Percentiles rank a stretch among this genome's conserved stretches.
Conservation (phyloP, 805 yeast genomes). For the Suhomyces prunicola region DNA sequence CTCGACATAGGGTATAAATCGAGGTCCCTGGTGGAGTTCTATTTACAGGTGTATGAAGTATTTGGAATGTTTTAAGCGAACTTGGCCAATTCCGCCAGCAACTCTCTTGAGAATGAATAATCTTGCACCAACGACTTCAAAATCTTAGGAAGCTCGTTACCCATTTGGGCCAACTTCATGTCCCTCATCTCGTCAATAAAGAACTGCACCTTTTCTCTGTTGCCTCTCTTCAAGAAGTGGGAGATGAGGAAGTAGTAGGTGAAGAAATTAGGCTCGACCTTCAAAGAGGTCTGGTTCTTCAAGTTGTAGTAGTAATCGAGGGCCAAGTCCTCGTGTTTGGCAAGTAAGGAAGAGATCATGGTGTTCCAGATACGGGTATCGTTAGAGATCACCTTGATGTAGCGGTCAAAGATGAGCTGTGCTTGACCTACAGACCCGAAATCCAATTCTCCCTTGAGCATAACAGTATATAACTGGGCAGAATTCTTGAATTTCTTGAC, state of each 20-base stretch:
- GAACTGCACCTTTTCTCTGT: constrained; percentile 29
- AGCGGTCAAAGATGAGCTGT: constrained; percentile 31
- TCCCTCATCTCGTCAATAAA: constrained; percentile 38
- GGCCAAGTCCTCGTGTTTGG: constrained; percentile 37
- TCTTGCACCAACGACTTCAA: constrained; percentile 17
- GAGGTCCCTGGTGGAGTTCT: not conserved
- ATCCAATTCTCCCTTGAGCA: constrained; percentile 47
- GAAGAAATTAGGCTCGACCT: constrained; percentile 43
- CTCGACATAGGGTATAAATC: not conserved
- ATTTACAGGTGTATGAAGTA: not conserved
- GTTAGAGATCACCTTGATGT: constrained; percentile 32
- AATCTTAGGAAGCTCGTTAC: constrained; percentile 37
- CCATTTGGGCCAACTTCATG: constrained; percentile 29
- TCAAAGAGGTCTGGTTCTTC: constrained; percentile 17
- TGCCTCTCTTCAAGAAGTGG: constrained; percentile 32
- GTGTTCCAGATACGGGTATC: constrained; percentile 41
- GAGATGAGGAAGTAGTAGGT: constrained; percentile 48
- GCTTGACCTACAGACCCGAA: constrained; percentile 35
- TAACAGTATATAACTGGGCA: constrained; percentile 40
- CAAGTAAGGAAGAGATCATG: constrained; percentile 31
- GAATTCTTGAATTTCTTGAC: constrained; percentile 29
- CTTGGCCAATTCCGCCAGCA: constrained; percentile 1
- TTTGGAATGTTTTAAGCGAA: not conserved
- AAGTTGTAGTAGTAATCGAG: constrained; percentile 37
- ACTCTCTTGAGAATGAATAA: constrained; percentile 12